Base-by-base conservation (phyloP, 768 basidiomycete species). In the Suillus decipiens region DNA sequence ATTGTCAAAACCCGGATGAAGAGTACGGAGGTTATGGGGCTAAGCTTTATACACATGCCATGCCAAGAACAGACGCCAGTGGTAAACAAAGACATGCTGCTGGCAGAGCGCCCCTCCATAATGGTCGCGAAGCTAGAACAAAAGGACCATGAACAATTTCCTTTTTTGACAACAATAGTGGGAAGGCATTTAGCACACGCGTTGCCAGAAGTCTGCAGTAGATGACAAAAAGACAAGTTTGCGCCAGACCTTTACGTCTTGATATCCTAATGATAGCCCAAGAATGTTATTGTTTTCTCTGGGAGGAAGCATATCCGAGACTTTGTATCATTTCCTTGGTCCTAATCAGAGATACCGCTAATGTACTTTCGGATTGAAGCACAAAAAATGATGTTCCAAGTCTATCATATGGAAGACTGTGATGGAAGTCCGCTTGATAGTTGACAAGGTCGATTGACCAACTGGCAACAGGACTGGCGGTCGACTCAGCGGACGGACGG, bases 1-100 rank as follows among this genome's bases (percentile, higher is more conserved):
- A 76, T 75, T 77, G 66, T 75, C 75, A 75, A 77, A 75, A 75
- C 75, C 74, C 75, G 59, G 71, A 68, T 70, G 71, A 48, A 51
- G 59, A 31, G 54, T 7, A 22, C 17, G 37, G 63, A 33, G 24
- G 56, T 34, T 17, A 42, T 24, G 42, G 41, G 56, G 19, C 22
- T 55, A 63, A 64, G 19, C 53, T 76, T 75, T 75, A 75, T 75
- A 76, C 41, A 42, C 53, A 31, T 24, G 28, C 61, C 31, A 45
- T 48, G 47, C 47, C 47, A 48, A 48, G 47, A 48, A 48, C 47
- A 59, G 57, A 10, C 60, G 37, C 37, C 37, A 51, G 59, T 50
- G 28, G 53, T 42, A 64, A 67, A 58, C 57, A 61, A 66, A 64
- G 51, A 61, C 62, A 66, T 59, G 70, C 43, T 66, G 74, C 63